Conservation (phyloP, 106 monocot genomes). For the Alisma plantagoaquatica region DNA sequence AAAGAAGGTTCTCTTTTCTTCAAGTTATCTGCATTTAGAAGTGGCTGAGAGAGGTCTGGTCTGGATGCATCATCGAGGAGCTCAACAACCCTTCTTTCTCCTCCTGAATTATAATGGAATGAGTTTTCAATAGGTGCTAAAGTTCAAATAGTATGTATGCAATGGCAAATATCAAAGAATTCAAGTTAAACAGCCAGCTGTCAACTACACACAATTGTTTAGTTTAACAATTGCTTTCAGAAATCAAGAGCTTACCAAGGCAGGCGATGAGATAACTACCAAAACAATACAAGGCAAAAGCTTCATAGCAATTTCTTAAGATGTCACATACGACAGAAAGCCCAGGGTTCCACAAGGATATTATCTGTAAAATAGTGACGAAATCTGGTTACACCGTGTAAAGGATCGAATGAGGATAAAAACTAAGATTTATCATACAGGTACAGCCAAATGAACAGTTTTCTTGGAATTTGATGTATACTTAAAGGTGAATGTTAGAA, state of each 20-base stretch:
- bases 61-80: slow-evolving; percentile 38
- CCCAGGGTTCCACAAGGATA: slow-evolving; percentile 62
- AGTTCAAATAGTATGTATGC: too few species aligned
- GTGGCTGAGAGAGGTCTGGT: slow-evolving; percentile 25
- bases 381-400: background rate
- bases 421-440: too few species aligned
- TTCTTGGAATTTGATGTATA: too few species aligned
- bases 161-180: too few species aligned
- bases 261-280: slow-evolving; percentile 68
- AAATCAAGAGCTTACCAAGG: slow-evolving; percentile 57
- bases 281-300: slow-evolving; percentile 72
- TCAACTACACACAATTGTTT: too few species aligned
- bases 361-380: slow-evolving; percentile 20
- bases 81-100: slow-evolving; percentile 47
- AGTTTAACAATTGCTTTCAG: too few species aligned
- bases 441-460: too few species aligned
- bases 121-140: too few species aligned
- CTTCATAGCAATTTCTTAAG: slow-evolving; percentile 83
- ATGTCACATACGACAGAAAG: slow-evolving; percentile 71
- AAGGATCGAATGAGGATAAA: background rate
- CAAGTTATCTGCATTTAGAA: slow-evolving; percentile 36
- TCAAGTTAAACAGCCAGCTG: too few species aligned
- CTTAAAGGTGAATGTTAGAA: too few species aligned
- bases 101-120: slow-evolving; percentile 36
- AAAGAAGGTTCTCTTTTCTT: slow-evolving; percentile 18